Evolutionary conservation across 2,329 filamentous ascomycete species (phyloP), one percentile per base, ranked within the genome.

Genomic region (Cladosporium halotolerans): DNA sequence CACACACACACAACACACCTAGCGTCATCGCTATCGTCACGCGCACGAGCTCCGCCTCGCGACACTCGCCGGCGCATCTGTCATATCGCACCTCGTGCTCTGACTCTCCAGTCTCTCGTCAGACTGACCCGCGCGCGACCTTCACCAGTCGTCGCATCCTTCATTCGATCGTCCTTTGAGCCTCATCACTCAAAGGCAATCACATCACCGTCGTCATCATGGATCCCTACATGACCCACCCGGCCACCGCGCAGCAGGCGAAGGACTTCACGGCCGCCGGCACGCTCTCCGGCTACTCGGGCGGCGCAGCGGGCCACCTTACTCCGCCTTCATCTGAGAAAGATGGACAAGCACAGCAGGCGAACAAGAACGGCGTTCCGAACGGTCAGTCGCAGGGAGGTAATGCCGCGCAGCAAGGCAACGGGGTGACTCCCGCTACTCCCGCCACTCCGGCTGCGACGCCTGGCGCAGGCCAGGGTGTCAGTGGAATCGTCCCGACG

Each of bases 221-320:
- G 89, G 89, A 95, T 71, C 56, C 58, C 66, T 64, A 95, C 66
- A 90, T 89, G 67, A 93, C 92, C 63, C 93, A 97, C 70, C 93
- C 93, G 45, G 81, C 86, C 61, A 97, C 84, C 70, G 91, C 92
- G 66, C 83, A 86, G 62, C 91, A 97, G 81, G 93, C 93, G 60
- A 93, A 93, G 80, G 89, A 88, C 69, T 96, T 97, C 75, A 95
- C 91, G 66, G 90, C 89, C 56, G 88, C 91, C 53, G 88, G 89
- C 60, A 96, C 90, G 64, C 80, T 97, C 63, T 95, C 91, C 57
- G 51, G 51, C 39, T 97, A 95, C 73, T 91, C 92, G 50, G 87
- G 88, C 68, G 89, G 85, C 58, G 84, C 60, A 33, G 66, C 85
- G 65, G 84, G 84, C 64, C 89, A 95, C 69, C 72, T 96, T 70